A percentile compares a stretch with the other conserved stretches of the same genome.
phyloP scores from a whole-genome alignment of 495 filamentous ascomycete species.

The Daldinia concentrica region DNA sequence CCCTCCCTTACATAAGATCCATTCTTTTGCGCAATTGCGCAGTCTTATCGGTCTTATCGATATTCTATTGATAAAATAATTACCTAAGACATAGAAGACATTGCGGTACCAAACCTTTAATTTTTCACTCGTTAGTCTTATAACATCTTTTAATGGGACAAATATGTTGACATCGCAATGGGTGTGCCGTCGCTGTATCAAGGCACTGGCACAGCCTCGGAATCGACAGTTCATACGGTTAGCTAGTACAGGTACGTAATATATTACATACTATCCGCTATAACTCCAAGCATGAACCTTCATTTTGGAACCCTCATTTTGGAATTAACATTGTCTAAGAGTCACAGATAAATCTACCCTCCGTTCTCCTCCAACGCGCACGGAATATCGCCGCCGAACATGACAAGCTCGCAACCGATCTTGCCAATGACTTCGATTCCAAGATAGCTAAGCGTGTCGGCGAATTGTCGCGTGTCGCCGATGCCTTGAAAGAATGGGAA shows the following conservation, averaged over 20 bases:
- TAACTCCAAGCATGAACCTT: too few species aligned
- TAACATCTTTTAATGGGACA: slow-evolving; percentile 29
- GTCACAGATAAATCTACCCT: slow-evolving; percentile 41
- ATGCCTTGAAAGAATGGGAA: slow-evolving; percentile 76
- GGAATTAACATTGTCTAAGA: slow-evolving; percentile 24
- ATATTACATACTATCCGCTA: too few species aligned
- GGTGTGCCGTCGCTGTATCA: slow-evolving; percentile 63
- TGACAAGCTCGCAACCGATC: slow-evolving; percentile 70
- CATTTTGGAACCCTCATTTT: slow-evolving; percentile 12
- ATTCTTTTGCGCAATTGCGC: neutral
- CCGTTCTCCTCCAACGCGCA: slow-evolving; percentile 55
- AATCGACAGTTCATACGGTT: slow-evolving; percentile 51
- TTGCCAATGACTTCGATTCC: slow-evolving; percentile 72
- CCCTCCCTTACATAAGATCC: too few species aligned
- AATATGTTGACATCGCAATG: slow-evolving; percentile 64
- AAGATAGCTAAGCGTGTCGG: slow-evolving; percentile 79
- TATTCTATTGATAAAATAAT: neutral
- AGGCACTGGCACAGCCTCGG: slow-evolving; percentile 50
- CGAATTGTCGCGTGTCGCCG: slow-evolving; percentile 73
- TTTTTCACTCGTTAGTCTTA: neutral
- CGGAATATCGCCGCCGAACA: slow-evolving; percentile 52
- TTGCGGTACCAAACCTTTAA: neutral
- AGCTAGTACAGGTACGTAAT: slow-evolving; percentile 56
- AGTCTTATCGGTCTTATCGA: neutral
- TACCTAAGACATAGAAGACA: neutral